Conservation (phyloP, 2,329 filamentous ascomycete species). For the Epichloe hybrida region DNA sequence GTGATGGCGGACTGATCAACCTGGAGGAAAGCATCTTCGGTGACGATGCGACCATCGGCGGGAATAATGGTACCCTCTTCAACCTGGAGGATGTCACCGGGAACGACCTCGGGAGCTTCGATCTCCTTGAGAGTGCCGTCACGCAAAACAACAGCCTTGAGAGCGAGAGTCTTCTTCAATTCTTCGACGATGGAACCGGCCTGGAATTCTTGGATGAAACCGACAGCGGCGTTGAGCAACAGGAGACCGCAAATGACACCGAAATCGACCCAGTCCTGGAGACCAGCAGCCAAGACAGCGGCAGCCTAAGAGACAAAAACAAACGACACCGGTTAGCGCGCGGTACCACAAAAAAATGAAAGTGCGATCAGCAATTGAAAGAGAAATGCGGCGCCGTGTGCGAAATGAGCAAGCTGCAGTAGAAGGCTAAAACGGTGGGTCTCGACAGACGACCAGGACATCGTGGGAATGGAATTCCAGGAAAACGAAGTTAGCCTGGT, state of each 20-base stretch:
- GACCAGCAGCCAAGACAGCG: constrained; percentile 67
- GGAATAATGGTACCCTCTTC: constrained; percentile 87
- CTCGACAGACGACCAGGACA: not conserved
- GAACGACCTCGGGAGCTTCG: constrained; percentile 68
- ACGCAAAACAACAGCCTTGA: constrained; percentile 79
- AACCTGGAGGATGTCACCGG: constrained; percentile 79
- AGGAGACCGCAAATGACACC: constrained; percentile 79
- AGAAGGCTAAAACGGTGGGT: not conserved
- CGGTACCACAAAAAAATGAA: not conserved
- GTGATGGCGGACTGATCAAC: constrained; percentile 89
- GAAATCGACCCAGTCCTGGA: constrained; percentile 85
- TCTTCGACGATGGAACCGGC: constrained; percentile 84
- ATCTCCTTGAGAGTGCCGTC: constrained; percentile 64
- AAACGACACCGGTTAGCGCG: constrained; percentile 13
- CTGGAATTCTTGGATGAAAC: constrained; percentile 83
- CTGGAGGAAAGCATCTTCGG: constrained; percentile 72
- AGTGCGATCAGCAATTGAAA: not conserved
- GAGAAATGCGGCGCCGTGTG: not conserved
- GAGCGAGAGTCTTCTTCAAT: constrained; percentile 77
- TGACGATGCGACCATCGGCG: constrained; percentile 75
- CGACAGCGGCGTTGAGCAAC: constrained; percentile 70
- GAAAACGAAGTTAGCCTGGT: too few relatives aligned
- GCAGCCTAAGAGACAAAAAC: constrained; percentile 38
- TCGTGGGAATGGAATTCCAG: not conserved
- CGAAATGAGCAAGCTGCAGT: not conserved